A percentile compares a stretch with the other conserved stretches of the same genome.
These are phyloP conservation scores for Vaccinium darrowii DNA, from an alignment of 148 eudicot species.

Conservation along the genomic window DNA sequence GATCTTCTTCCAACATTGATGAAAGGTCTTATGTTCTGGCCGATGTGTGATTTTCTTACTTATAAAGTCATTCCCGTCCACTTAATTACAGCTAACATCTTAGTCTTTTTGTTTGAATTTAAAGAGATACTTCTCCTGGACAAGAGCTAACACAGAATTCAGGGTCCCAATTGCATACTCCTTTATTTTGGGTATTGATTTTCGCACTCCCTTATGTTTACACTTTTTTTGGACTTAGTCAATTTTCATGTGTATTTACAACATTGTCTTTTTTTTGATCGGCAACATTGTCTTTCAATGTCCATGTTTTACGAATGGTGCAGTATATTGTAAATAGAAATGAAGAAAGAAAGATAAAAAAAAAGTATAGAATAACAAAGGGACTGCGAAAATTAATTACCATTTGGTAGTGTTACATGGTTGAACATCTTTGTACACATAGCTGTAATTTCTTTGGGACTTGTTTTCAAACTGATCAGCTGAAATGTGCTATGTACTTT, in stretches of 20 bases:
- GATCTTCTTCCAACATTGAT: slow-evolving; percentile 74
- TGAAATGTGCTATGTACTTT: not conserved
- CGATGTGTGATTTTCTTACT: slow-evolving; percentile 80
- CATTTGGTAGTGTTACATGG: not conserved
- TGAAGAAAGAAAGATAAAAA: not conserved
- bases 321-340: not conserved
- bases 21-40: slow-evolving; percentile 81
- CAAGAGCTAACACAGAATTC: too few species aligned
- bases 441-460: not conserved
- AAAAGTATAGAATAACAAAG: not conserved
- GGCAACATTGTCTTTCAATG: not conserved
- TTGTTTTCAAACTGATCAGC: not conserved
- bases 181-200: not conserved
- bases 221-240: not conserved
- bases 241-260: not conserved
- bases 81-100: slow-evolving; percentile 69
- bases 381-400: not conserved
- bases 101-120: not conserved
- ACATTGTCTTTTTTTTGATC: not conserved
- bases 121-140: not conserved
- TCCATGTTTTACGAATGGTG: not conserved
- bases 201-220: not conserved
- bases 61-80: slow-evolving; percentile 76
- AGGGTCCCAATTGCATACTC: not conserved
- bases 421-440: not conserved